Evolutionary conservation across 176 grass and related monocot species (phyloP).

Genomic region (Themeda triandra): DNA sequence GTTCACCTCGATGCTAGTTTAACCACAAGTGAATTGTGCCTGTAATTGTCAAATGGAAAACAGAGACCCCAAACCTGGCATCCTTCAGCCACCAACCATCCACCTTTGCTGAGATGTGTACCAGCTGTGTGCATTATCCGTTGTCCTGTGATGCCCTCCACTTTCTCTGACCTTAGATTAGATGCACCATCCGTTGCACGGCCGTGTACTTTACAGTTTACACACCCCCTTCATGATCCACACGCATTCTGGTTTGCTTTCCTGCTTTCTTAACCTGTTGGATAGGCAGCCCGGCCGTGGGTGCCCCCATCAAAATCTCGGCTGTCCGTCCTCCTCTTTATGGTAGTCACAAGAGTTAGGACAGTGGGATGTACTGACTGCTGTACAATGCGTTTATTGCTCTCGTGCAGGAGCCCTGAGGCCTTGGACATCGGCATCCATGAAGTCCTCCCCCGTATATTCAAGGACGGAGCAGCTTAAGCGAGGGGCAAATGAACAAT

Average conservation of each 20-base stretch:
- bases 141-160: slow-evolving; percentile 16
- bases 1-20: neutral
- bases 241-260: slow-evolving; percentile 26
- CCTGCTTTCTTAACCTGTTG: slow-evolving; percentile 36
- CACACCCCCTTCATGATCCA: neutral
- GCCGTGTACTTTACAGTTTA: slow-evolving; percentile 32
- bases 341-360: slow-evolving; percentile 26
- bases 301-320: slow-evolving; percentile 7
- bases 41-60: neutral
- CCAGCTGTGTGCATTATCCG: slow-evolving; percentile 1
- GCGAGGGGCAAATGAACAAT: slow-evolving; percentile 16
- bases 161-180: slow-evolving; percentile 9
- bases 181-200: slow-evolving; percentile 17
- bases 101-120: neutral
- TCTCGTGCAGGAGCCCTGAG: slow-evolving; percentile 70
- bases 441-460: slow-evolving; percentile 84
- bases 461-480: slow-evolving; percentile 39
- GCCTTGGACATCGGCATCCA: slow-evolving; percentile 73
- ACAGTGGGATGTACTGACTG: slow-evolving; percentile 10
- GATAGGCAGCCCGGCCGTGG: slow-evolving; percentile 14
- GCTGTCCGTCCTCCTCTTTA: slow-evolving; percentile 17
- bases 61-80: slow-evolving; percentile 3
- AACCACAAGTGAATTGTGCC: neutral
- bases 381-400: slow-evolving; percentile 20
- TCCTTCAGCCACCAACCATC: neutral